Evolutionary conservation across 1,139 yeast genomes (phyloP).

Genomic region (Candida sanyaensis): DNA sequence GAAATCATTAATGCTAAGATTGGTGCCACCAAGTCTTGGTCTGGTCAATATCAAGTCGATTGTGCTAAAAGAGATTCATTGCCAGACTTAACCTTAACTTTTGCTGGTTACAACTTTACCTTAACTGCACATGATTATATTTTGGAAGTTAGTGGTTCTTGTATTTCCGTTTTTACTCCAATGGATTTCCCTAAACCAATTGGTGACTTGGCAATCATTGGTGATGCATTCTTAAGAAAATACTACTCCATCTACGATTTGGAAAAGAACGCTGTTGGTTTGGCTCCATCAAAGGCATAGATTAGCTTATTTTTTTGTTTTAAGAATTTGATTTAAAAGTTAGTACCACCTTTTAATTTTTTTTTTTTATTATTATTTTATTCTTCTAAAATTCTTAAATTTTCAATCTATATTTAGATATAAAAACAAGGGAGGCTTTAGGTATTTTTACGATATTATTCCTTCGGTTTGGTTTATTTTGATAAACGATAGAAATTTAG

Average conservation of each 20-base stretch:
- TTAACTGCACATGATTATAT: conserved; percentile 88
- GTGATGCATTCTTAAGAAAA: conserved; percentile 95
- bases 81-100: conserved; percentile 89
- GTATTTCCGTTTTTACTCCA: conserved; percentile 95
- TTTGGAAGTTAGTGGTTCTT: conserved; percentile 88
- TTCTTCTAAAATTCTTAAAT: background rate
- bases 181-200: conserved; percentile 97
- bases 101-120: conserved; percentile 89
- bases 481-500: background rate
- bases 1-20: conserved; percentile 93
- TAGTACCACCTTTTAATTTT: background rate
- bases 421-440: background rate
- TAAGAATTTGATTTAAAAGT: background rate
- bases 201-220: conserved; percentile 93
- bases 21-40: conserved; percentile 96
- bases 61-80: conserved; percentile 79
- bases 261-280: conserved; percentile 88
- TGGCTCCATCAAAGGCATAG: conserved; percentile 49
- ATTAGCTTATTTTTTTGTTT: background rate
- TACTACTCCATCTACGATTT: conserved; percentile 93
- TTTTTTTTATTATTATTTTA: background rate
- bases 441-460: background rate
- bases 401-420: conserved; percentile 1
- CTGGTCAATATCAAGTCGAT: conserved; percentile 93
- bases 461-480: background rate